A percentile compares a stretch with the other conserved stretches of the same genome.
Evolutionary conservation across 179 eudicot genomes (phyloP).

Genomic region (Patellifolia procumbens): DNA sequence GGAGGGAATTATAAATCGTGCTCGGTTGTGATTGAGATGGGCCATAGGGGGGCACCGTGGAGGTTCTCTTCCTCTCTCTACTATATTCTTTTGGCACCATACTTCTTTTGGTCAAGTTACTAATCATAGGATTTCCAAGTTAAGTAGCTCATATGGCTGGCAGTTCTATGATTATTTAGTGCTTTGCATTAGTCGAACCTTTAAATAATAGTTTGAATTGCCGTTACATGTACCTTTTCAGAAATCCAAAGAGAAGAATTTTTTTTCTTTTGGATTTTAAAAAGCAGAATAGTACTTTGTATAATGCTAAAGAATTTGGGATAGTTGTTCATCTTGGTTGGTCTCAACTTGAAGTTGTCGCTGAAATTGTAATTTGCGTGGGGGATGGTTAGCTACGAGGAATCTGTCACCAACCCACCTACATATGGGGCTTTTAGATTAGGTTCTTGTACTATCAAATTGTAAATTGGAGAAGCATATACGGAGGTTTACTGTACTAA

Average conservation of each 20-base stretch:
- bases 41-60: not conserved
- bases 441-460: not conserved
- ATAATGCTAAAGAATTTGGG: not conserved
- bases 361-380: not conserved
- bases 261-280: not conserved
- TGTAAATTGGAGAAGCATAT: not conserved
- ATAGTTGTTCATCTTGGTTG: slow-evolving; percentile 21
- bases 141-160: slow-evolving; percentile 14
- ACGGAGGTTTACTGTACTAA: not conserved
- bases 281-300: not conserved
- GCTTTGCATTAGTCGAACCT: not conserved
- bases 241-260: slow-evolving; percentile 13
- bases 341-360: slow-evolving; percentile 24
- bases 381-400: slow-evolving; percentile 23
- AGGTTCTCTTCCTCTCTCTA: slow-evolving; percentile 7
- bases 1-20: slow-evolving; percentile 5
- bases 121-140: slow-evolving; percentile 25
- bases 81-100: not conserved
- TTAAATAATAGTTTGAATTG: not conserved
- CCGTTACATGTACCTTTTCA: not conserved
- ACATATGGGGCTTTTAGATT: not conserved
- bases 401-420: slow-evolving; percentile 28
- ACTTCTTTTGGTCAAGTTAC: slow-evolving; percentile 10
- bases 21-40: slow-evolving; percentile 12
- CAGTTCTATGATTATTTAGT: slow-evolving; percentile 17